These are phyloP conservation scores for Eucalyptus tenuipes DNA, from an alignment of 345 rosid species.

Conservation along the genomic window DNA sequence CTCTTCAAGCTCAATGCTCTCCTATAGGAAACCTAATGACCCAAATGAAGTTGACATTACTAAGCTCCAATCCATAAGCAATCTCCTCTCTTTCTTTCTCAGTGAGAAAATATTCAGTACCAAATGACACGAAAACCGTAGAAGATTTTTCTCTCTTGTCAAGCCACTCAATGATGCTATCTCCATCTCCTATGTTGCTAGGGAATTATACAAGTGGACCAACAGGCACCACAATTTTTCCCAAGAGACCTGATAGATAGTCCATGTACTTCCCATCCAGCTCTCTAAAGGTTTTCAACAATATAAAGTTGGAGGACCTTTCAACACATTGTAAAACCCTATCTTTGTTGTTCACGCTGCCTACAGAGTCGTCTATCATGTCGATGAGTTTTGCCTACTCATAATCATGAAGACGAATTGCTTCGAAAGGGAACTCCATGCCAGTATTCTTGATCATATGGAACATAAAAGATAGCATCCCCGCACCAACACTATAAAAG, in stretches of 20 bases:
- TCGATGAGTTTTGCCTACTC: not conserved
- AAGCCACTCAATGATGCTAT: conserved; percentile 11
- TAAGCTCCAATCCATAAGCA: conserved; percentile 19
- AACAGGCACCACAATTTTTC: conserved; percentile 13
- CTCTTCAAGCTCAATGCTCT: not conserved
- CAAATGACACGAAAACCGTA: conserved; percentile 17
- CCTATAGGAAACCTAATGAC: conserved; percentile 9
- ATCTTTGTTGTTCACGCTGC: not conserved
- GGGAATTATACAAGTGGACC: conserved; percentile 17
- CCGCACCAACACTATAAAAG: not conserved
- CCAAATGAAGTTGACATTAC: conserved; percentile 19
- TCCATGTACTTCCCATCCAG: conserved; percentile 19
- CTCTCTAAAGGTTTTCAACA: conserved; percentile 14
- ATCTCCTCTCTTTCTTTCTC: conserved; percentile 12
- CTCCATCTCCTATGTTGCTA: not conserved
- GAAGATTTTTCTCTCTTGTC: conserved; percentile 1
- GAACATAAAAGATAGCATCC: not conserved
- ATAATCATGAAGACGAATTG: not conserved
- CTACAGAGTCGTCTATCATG: not conserved
- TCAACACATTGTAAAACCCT: not conserved
- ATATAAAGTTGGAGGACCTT: conserved; percentile 1
- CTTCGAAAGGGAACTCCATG: conserved; percentile 1
- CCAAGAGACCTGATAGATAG: not conserved
- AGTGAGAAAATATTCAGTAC: conserved; percentile 16
- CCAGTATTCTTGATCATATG: not conserved